phyloP scores from a whole-genome alignment of 768 basidiomycete species.

The Coprinopsis cinerea region DNA sequence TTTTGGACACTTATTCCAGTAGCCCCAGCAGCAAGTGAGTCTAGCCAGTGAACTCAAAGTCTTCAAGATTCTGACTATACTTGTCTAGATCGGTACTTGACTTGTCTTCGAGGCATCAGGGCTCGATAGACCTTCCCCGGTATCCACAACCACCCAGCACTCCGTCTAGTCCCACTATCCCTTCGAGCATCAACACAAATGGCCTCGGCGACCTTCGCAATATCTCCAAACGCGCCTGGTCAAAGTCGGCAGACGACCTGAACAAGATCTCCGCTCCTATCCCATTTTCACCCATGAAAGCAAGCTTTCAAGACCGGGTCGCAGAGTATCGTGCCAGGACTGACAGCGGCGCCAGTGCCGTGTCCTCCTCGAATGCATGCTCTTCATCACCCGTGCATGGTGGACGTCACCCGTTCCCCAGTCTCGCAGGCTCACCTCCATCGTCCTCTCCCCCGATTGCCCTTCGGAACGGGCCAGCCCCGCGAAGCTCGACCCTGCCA shows the following conservation, averaged over 20 bases:
- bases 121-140: constrained; percentile 38
- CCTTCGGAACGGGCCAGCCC: constrained; percentile 12
- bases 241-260: constrained; percentile 75
- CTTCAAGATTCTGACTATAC: background rate
- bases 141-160: constrained; percentile 29
- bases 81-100: constrained; percentile 60
- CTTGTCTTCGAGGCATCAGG: constrained; percentile 41
- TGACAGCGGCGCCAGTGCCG: constrained; percentile 46
- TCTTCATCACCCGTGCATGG: constrained; percentile 29
- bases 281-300: constrained; percentile 33
- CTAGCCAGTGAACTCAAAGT: constrained; percentile 3
- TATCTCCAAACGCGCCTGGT: constrained; percentile 72
- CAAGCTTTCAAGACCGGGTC: constrained; percentile 56
- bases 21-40: constrained; percentile 47
- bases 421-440: constrained; percentile 25
- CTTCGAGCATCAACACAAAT: constrained; percentile 18
- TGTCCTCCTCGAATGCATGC: constrained; percentile 29
- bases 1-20: constrained; percentile 50
- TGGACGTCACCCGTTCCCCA: constrained; percentile 39
- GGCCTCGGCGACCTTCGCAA: constrained; percentile 61
- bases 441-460: constrained; percentile 14
- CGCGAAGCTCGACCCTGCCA: constrained; percentile 28
- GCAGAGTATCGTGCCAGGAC: constrained; percentile 61
- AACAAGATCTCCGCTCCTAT: constrained; percentile 39
- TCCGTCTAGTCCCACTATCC: constrained; percentile 31